phyloP scores from a whole-genome alignment of 2,329 filamentous ascomycete species.

The Drechmeria coniospora region DNA sequence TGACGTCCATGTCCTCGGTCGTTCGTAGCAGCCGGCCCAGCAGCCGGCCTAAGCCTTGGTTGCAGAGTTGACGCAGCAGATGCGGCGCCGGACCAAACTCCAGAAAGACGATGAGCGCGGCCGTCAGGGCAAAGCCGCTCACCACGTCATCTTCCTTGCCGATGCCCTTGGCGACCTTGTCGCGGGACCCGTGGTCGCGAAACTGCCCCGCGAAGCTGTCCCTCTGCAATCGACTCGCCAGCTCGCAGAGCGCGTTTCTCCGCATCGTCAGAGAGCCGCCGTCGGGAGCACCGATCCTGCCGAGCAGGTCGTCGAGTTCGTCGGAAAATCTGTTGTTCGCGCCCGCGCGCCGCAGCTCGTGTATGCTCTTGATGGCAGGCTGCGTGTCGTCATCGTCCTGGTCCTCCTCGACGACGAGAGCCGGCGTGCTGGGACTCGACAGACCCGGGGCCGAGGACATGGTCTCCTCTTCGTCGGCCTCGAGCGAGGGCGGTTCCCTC shows the following conservation, averaged over 20 bases:
- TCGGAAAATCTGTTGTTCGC: constrained; percentile 52
- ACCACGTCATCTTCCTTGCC: constrained; percentile 43
- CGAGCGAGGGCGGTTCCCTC: constrained; percentile 4
- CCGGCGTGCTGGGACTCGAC: constrained; percentile 9
- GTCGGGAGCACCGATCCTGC: constrained; percentile 39
- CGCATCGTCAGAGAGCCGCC: constrained; percentile 33
- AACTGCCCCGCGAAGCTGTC: constrained; percentile 55
- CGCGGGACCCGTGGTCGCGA: constrained; percentile 56
- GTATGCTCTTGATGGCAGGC: constrained; percentile 44
- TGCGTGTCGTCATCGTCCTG: constrained; percentile 27
- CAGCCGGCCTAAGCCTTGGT: constrained; percentile 37
- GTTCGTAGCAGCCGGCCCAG: constrained; percentile 38
- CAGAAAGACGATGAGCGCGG: constrained; percentile 47
- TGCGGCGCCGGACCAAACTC: constrained; percentile 44
- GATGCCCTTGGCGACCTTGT: constrained; percentile 48
- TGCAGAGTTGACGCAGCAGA: constrained; percentile 39
- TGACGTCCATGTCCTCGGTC: constrained; percentile 37
- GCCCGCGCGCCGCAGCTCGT: constrained; percentile 50
- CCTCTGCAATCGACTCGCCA: constrained; percentile 42
- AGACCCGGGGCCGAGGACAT: constrained; percentile 9
- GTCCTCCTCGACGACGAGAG: constrained; percentile 12
- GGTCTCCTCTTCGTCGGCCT: constrained; percentile 7
- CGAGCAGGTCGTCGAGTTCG: constrained; percentile 48
- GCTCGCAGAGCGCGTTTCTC: constrained; percentile 42
- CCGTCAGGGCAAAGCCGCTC: constrained; percentile 47